Evolutionary conservation across 2,329 filamentous ascomycete species (phyloP).

Genomic region (Diaporthe sp.): DNA sequence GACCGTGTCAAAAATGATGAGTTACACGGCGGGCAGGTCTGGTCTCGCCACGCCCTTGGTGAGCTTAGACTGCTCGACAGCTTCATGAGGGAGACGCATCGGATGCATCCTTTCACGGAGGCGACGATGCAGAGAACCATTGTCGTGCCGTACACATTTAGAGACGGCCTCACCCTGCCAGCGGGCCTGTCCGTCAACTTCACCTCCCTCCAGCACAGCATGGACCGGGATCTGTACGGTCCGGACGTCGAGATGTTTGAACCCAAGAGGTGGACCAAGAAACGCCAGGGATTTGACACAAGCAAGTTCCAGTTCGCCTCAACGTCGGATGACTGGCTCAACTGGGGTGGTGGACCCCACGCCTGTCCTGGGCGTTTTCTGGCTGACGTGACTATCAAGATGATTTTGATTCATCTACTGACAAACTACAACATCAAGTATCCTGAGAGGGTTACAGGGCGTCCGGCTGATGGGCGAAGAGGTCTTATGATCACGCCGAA

Average conservation of each 20-base stretch:
- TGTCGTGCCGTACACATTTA: conserved; percentile 26
- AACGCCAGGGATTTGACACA: conserved; percentile 36
- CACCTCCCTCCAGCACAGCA: conserved; percentile 39
- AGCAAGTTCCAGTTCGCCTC: conserved; percentile 45
- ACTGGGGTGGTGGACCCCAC: conserved; percentile 42
- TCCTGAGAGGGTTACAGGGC: conserved; percentile 26
- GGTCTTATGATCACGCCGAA: conserved; percentile 27
- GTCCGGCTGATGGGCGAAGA: conserved; percentile 36
- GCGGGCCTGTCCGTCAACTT: conserved; percentile 40
- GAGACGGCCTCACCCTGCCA: conserved; percentile 41
- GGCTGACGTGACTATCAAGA: conserved; percentile 39
- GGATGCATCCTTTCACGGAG: conserved; percentile 41
- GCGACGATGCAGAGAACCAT: conserved; percentile 23
- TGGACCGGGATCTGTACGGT: conserved; percentile 25
- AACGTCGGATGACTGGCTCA: conserved; percentile 41
- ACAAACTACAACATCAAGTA: conserved; percentile 44
- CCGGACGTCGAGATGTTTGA: conserved; percentile 40
- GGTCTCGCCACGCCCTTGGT: conserved; percentile 40
- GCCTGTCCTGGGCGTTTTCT: conserved; percentile 41
- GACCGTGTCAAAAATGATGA: conserved; percentile 34
- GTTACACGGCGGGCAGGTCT: conserved; percentile 35
- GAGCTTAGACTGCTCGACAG: conserved; percentile 40
- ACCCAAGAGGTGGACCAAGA: conserved; percentile 40
- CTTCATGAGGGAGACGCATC: conserved; percentile 41
- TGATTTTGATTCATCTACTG: conserved; percentile 42